Conservation (phyloP, 2,329 filamentous ascomycete genomes). For the Ilyonectria mors-panacis region DNA sequence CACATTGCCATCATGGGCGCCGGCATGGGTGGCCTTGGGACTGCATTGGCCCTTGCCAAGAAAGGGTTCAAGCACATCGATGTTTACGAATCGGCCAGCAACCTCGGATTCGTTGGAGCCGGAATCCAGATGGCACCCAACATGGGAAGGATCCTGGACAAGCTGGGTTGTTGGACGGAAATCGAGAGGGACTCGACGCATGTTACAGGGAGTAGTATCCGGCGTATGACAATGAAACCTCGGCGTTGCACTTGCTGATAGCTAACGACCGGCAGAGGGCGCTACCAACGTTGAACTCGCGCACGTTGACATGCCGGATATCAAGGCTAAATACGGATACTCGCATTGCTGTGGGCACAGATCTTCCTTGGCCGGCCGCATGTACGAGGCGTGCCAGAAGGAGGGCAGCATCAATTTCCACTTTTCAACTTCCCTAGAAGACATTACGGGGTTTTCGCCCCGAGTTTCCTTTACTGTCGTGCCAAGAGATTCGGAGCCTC, state of each 20-base stretch:
- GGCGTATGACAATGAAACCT: slow-evolving; percentile 38
- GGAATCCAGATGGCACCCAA: slow-evolving; percentile 90
- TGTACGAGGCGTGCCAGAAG: slow-evolving; percentile 78
- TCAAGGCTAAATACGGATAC: slow-evolving; percentile 78
- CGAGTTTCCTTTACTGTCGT: slow-evolving; percentile 40
- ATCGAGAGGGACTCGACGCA: slow-evolving; percentile 60
- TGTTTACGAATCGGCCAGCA: slow-evolving; percentile 46
- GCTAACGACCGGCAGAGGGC: slow-evolving; percentile 67
- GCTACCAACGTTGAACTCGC: slow-evolving; percentile 78
- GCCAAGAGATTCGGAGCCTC: slow-evolving; percentile 36
- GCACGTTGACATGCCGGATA: slow-evolving; percentile 78
- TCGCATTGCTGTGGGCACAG: slow-evolving; percentile 87
- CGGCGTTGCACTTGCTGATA: not conserved
- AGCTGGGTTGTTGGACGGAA: slow-evolving; percentile 79
- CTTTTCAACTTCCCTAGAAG: slow-evolving; percentile 60
- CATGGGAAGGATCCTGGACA: slow-evolving; percentile 82
- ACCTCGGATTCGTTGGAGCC: slow-evolving; percentile 72
- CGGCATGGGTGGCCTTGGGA: slow-evolving; percentile 59
- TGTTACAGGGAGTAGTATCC: slow-evolving; percentile 50
- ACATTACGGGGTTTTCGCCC: slow-evolving; percentile 45
- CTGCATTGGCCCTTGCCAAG: slow-evolving; percentile 55
- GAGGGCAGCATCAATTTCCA: slow-evolving; percentile 77
- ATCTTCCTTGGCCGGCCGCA: slow-evolving; percentile 76
- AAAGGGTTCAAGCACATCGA: slow-evolving; percentile 46
- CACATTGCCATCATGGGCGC: slow-evolving; percentile 45